Conservation (phyloP, 2,329 filamentous ascomycete species). For the Botrytis tulipae region DNA sequence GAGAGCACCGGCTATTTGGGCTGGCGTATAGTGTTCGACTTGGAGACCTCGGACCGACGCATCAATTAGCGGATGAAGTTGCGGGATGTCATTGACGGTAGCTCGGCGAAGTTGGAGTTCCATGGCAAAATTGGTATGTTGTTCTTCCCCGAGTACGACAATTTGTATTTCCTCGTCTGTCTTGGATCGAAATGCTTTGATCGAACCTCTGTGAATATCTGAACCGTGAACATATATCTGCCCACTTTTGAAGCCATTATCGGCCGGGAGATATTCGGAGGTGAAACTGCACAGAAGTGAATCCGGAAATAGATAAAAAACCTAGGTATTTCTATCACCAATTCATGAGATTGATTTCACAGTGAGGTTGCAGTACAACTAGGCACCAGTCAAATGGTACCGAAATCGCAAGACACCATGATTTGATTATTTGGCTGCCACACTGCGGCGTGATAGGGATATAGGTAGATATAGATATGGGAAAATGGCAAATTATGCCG, state of each 20-base stretch:
- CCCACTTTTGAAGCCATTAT: conserved; percentile 4
- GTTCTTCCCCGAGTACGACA: background rate
- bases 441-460: background rate
- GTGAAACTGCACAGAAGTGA: background rate
- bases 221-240: background rate
- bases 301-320: background rate
- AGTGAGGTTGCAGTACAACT: background rate
- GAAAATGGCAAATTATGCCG: background rate
- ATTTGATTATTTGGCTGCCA: background rate
- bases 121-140: conserved; percentile 4
- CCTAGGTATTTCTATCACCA: background rate
- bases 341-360: background rate
- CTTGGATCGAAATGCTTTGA: background rate
- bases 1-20: conserved; percentile 23
- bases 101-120: conserved; percentile 23
- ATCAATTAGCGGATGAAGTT: conserved; percentile 24
- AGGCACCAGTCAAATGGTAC: conserved; percentile 10
- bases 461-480: background rate
- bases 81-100: conserved; percentile 25
- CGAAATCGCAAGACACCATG: background rate
- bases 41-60: conserved; percentile 26
- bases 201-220: background rate
- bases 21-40: conserved; percentile 20
- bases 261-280: conserved; percentile 1
- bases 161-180: background rate